These are phyloP conservation scores for Scheffersomyces amazonensis DNA, from an alignment of 805 yeast genomes.

Conservation along the genomic window DNA sequence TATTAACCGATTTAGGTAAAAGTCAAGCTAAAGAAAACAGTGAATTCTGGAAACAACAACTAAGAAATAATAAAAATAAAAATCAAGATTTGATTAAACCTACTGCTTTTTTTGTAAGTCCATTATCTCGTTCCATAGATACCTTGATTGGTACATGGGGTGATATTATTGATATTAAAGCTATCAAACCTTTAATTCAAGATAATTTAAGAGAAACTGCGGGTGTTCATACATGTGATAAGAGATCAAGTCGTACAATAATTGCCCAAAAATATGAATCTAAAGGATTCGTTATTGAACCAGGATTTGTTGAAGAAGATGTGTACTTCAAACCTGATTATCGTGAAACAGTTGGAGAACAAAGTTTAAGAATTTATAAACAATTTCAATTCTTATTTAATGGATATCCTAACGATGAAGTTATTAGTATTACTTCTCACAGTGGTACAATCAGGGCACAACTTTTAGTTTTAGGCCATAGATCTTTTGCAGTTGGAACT, in stretches of 20 bases:
- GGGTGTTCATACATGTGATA: constrained; percentile 52
- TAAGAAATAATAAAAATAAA: background rate
- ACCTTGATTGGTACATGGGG: constrained; percentile 49
- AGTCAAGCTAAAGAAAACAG: constrained; percentile 45
- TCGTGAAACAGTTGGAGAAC: constrained; percentile 41
- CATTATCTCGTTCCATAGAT: constrained; percentile 49
- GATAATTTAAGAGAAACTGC: constrained; percentile 49
- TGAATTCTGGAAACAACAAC: constrained; percentile 29
- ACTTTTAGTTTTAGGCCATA: constrained; percentile 45
- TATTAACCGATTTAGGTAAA: constrained; percentile 44
- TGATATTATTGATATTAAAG: constrained; percentile 20
- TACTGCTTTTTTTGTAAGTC: constrained; percentile 43
- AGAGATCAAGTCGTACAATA: constrained; percentile 34
- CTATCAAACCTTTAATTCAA: constrained; percentile 34
- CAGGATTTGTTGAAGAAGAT: constrained; percentile 46
- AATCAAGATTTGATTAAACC: constrained; percentile 31
- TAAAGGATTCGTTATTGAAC: constrained; percentile 39
- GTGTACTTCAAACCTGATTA: constrained; percentile 34
- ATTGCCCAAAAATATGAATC: constrained; percentile 38
- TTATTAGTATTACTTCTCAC: constrained; percentile 47
- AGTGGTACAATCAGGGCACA: constrained; percentile 51
- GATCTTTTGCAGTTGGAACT: constrained; percentile 47
- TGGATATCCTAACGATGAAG: constrained; percentile 16
- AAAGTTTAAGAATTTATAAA: constrained; percentile 32
- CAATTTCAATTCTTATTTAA: constrained; percentile 35